A percentile compares a stretch with the other conserved stretches of the same genome.
Evolutionary conservation across 768 basidiomycete species (phyloP).

Genomic region (Tricholomella constricta): DNA sequence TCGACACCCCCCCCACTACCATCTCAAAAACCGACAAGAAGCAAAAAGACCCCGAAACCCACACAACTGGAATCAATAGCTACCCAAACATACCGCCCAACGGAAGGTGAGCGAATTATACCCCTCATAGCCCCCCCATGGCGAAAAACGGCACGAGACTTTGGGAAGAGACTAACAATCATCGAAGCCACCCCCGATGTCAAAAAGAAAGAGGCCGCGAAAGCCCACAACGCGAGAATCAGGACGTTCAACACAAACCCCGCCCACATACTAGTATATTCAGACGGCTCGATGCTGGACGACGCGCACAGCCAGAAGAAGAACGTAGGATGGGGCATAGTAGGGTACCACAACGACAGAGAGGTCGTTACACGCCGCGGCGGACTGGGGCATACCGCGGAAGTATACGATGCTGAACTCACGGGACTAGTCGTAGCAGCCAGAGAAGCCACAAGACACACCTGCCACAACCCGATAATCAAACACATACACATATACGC

Average conservation of each 20-base stretch:
- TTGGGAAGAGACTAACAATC: not conserved
- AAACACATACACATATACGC: constrained; percentile 23
- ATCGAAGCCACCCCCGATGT: not conserved
- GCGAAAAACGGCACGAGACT: not conserved
- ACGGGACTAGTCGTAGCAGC: constrained; percentile 21
- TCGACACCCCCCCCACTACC: constrained; percentile 21
- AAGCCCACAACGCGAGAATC: not conserved
- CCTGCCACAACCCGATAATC: constrained; percentile 10
- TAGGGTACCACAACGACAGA: constrained; percentile 14
- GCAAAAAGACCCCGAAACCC: not conserved
- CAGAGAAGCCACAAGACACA: constrained; percentile 5
- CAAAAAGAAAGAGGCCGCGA: not conserved
- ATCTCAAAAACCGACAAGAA: constrained; percentile 3
- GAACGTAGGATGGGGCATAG: constrained; percentile 20
- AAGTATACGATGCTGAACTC: constrained; percentile 30
- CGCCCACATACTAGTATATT: not conserved
- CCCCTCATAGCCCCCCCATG: not conserved
- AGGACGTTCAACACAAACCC: too few relatives aligned
- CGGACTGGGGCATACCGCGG: constrained; percentile 26
- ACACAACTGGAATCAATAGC: constrained; percentile 16
- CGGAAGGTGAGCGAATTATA: not conserved
- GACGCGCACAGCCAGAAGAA: constrained; percentile 2
- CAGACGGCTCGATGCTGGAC: constrained; percentile 4
- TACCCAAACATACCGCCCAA: constrained; percentile 11
- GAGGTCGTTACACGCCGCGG: constrained; percentile 13